Conservation (phyloP, 345 rosid genomes). For the Pistacia integerrima region DNA sequence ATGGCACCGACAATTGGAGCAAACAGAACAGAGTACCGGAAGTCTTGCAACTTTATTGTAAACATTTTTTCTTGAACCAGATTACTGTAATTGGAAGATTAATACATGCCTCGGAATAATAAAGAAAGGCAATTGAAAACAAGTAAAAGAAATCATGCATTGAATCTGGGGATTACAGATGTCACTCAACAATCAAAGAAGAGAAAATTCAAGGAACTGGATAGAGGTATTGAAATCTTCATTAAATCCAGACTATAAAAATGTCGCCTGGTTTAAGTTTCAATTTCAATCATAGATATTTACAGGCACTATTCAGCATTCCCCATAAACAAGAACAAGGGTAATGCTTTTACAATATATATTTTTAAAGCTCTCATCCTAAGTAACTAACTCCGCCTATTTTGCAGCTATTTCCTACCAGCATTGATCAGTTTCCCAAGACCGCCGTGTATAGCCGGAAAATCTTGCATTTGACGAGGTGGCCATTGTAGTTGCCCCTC, state of each 20-base stretch:
- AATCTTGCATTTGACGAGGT: constrained; percentile 24
- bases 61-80: background rate
- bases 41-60: background rate
- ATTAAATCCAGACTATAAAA: constrained; percentile 19
- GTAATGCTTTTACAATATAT: background rate
- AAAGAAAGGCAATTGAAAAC: too few relatives aligned
- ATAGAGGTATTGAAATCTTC: background rate
- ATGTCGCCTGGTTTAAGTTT: constrained; percentile 18
- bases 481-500: constrained; percentile 10
- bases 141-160: background rate
- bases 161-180: background rate
- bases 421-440: constrained; percentile 82
- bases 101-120: too few relatives aligned
- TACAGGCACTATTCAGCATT: background rate
- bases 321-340: constrained; percentile 7
- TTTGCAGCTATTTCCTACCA: constrained; percentile 37
- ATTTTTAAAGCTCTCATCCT: background rate
- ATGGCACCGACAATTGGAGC: background rate
- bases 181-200: too few relatives aligned
- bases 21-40: background rate
- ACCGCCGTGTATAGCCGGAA: constrained; percentile 33
- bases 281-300: background rate
- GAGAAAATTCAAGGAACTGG: too few relatives aligned
- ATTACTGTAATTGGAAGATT: background rate
- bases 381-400: background rate